These are phyloP conservation scores for Angophora floribunda DNA, from an alignment of 345 rosid genomes.

Conservation along the genomic window DNA sequence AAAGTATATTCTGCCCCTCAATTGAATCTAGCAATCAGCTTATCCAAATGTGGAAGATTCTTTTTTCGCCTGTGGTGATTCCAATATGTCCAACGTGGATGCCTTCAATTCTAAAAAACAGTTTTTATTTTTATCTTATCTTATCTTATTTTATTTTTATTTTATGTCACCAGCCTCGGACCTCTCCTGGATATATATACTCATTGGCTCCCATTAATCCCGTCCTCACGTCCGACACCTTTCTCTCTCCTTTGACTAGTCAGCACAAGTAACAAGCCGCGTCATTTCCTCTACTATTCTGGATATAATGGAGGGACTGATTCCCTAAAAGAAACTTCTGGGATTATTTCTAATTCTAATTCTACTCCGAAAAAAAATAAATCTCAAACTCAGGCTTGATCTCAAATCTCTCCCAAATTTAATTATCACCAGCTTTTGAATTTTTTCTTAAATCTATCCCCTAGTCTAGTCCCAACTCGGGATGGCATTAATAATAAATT, in stretches of 20 bases:
- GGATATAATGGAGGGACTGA: neutral
- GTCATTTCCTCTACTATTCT: neutral
- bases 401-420: no score
- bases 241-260: neutral
- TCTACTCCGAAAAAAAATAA: neutral
- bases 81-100: neutral
- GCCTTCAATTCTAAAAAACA: neutral
- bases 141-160: neutral
- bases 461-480: neutral
- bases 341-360: no score
- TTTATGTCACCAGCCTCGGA: neutral
- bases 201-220: neutral
- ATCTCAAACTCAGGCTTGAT: no score
- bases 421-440: no score
- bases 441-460: no score
- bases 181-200: neutral
- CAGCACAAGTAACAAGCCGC: neutral
- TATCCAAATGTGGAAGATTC: neutral
- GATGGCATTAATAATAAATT: neutral
- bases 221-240: neutral
- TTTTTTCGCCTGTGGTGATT: neutral
- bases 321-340: neutral
- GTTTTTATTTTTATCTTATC: neutral
- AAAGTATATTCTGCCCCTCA: neutral
- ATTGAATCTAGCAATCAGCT: neutral